Conservation (phyloP, 2,329 filamentous ascomycete species). For the Colletotrichum graminicola region DNA sequence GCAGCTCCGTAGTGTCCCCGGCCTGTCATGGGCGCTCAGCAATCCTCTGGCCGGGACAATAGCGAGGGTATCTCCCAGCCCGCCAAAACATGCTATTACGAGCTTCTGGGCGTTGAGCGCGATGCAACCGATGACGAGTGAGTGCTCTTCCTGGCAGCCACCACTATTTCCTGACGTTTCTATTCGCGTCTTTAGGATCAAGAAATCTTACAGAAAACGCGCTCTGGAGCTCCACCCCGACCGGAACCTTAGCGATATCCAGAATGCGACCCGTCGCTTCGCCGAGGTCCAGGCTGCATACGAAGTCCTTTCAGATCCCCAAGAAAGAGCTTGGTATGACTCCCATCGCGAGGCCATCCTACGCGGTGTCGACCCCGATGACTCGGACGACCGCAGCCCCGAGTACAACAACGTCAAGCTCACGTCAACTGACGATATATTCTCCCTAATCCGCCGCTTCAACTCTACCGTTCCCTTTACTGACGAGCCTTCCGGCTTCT, state of each 20-base stretch:
- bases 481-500: slow-evolving; percentile 86
- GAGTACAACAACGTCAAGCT: slow-evolving; percentile 77
- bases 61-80: slow-evolving; percentile 44
- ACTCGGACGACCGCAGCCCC: slow-evolving; percentile 63
- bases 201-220: slow-evolving; percentile 91
- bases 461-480: slow-evolving; percentile 82
- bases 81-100: slow-evolving; percentile 84
- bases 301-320: slow-evolving; percentile 93
- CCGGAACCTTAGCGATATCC: slow-evolving; percentile 88
- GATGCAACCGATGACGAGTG: slow-evolving; percentile 86
- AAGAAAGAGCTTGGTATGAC: slow-evolving; percentile 98
- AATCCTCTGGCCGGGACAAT: slow-evolving; percentile 59
- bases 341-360: slow-evolving; percentile 90
- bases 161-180: slow-evolving; percentile 25
- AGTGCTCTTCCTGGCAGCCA: background rate
- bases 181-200: slow-evolving; percentile 71
- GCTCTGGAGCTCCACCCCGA: slow-evolving; percentile 96
- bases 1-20: too few relatives aligned
- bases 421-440: slow-evolving; percentile 85
- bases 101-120: slow-evolving; percentile 80
- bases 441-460: slow-evolving; percentile 83
- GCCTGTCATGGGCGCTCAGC: slow-evolving; percentile 66
- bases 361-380: slow-evolving; percentile 67
- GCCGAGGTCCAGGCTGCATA: slow-evolving; percentile 94
- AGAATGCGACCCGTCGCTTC: slow-evolving; percentile 85